phyloP scores from a whole-genome alignment of 2,329 filamentous ascomycete genomes.

The Colletotrichum sp. region DNA sequence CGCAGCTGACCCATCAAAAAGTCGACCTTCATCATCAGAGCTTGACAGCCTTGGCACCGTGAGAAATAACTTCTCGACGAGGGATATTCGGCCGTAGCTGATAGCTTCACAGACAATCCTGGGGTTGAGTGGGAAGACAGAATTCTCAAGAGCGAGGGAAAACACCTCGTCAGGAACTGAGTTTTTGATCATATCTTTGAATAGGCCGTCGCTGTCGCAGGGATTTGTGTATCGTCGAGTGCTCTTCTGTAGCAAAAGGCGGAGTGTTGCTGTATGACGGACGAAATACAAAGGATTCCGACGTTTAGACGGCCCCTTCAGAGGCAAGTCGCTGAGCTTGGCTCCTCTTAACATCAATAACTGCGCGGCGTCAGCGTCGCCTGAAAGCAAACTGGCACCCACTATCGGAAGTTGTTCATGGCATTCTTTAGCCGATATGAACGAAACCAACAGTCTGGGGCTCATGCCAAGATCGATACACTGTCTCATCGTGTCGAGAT shows the following conservation, averaged over 20 bases:
- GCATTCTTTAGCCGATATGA: not conserved
- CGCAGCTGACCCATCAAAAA: not conserved
- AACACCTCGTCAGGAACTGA: not conserved
- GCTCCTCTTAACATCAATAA: not conserved
- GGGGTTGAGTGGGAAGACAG: not conserved
- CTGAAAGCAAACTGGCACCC: not conserved
- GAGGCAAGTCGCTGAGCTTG: not conserved
- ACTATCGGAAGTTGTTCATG: not conserved
- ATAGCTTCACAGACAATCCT: not conserved
- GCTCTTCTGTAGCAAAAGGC: not conserved
- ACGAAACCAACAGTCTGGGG: too few species aligned
- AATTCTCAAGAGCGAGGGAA: not conserved
- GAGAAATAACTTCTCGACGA: not conserved
- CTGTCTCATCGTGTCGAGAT: not conserved
- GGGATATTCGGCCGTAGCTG: not conserved
- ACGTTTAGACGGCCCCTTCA: not conserved
- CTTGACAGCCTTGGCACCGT: not conserved
- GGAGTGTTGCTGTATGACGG: not conserved
- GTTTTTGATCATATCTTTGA: not conserved
- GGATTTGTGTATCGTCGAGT: not conserved
- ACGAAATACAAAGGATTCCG: not conserved
- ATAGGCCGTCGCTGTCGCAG: not conserved
- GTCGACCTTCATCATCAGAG: not conserved
- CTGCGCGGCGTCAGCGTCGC: not conserved
- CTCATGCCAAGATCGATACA: not conserved